Base-by-base conservation (phyloP, 2,329 filamentous ascomycete genomes). In the Colletotrichum sojae region DNA sequence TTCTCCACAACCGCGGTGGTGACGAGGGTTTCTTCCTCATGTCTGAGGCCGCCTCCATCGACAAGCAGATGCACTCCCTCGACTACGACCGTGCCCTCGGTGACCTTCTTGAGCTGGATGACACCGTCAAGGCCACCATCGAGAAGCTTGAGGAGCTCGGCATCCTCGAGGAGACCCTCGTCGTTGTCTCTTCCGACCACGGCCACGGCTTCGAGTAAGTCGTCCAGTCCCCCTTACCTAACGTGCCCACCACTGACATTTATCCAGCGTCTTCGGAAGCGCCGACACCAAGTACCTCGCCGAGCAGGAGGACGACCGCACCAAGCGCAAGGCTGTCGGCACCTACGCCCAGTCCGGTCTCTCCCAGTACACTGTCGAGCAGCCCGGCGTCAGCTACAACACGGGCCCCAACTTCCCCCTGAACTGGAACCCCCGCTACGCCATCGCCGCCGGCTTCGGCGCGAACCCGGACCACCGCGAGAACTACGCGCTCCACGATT, bases 31-130 rank as follows among this genome's bases (percentile, higher is more conserved):
- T 92, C 87, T 94, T 96, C 85, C 86, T 97, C 76, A 96, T 97
- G 93, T 90, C 90, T 13, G 94, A 97, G 80, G 94, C 91, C 27
- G 94, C 94, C 16, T 93, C 90, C 2, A 92, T 97, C 73, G 94
- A 96, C 82, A 97, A 97, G 86, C 91, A 94, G 86, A 96, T 97
- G 93, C 94, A 97, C 82, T 79, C 84, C 2, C 87, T 96, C 20
- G 94, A 96, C 82, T 96, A 96, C 78, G 92, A 96, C 81, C 92
- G 94, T 62, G 92, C 94, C 1, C 89, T 97, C 0, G 94, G 92
- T 63, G 94, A 97, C 74, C 89, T 97, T 1, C 88, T 97, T 48
- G 94, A 97, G 82, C 87, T 97, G 40, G 93, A 97, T 76, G 93
- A 97, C 80, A 94, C 94, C 5, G 83, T 97, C 73, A 90, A 90